These are phyloP conservation scores for Podospora pseudoanserina DNA, from an alignment of 495 filamentous ascomycete genomes.

Conservation along the genomic window DNA sequence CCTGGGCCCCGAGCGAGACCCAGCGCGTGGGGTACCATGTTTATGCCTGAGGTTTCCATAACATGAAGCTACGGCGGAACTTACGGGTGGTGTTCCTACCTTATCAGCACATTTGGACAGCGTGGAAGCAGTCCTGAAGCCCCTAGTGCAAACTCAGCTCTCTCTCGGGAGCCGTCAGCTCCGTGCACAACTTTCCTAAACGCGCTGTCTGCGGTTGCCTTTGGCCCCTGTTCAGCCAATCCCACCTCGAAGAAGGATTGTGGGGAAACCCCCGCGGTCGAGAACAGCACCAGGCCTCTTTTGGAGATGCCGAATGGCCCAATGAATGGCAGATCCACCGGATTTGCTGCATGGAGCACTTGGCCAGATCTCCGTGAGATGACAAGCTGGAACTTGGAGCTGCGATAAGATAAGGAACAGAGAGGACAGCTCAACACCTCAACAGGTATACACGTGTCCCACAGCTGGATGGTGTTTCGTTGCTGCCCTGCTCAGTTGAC, in stretches of 20 bases:
- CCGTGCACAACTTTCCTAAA: neutral
- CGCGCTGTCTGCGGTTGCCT: neutral
- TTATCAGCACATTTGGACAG: neutral
- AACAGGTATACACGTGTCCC: constrained; percentile 14
- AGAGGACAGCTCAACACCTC: neutral
- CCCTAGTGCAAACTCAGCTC: neutral
- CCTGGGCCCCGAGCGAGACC: neutral
- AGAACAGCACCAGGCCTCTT: neutral
- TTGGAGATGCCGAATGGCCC: neutral
- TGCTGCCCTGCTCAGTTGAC: neutral
- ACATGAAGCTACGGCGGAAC: neutral
- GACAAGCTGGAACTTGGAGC: neutral
- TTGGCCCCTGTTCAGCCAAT: neutral
- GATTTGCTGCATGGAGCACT: constrained; percentile 1
- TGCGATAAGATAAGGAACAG: constrained; percentile 18
- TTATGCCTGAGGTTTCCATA: neutral
- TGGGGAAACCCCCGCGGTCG: neutral
- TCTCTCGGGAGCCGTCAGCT: neutral
- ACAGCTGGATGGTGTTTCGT: constrained; percentile 5
- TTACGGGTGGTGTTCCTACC: neutral
- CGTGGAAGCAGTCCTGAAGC: neutral
- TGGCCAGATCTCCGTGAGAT: constrained; percentile 1
- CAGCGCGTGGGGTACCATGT: neutral
- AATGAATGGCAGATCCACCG: constrained; percentile 1
- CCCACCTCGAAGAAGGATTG: neutral